Evolutionary conservation across 2,329 filamentous ascomycete species (phyloP).

Genomic region (Diplodia intermedia): DNA sequence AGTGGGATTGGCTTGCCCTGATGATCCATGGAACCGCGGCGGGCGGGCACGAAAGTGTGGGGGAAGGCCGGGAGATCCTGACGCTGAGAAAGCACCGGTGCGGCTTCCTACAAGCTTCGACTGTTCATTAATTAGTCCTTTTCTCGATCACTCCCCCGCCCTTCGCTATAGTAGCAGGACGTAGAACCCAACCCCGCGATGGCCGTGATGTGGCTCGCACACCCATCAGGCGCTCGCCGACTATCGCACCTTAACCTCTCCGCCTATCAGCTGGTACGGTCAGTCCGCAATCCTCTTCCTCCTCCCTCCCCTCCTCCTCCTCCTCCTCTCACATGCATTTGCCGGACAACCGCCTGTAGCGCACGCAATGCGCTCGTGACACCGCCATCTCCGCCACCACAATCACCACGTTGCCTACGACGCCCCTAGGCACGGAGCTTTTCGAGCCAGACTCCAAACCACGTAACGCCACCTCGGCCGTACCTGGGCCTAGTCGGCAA

Average conservation of each 20-base stretch:
- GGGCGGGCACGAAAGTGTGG: neutral
- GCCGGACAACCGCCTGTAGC: neutral
- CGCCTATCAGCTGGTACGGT: neutral
- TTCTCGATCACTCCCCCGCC: too few relatives aligned
- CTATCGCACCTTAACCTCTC: too few relatives aligned
- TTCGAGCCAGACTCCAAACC: neutral
- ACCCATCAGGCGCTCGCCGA: too few relatives aligned
- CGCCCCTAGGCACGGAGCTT: neutral
- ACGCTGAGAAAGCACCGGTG: neutral
- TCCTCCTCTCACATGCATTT: neutral
- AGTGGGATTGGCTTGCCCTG: neutral
- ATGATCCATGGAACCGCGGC: neutral
- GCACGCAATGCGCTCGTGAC: neutral
- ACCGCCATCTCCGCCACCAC: neutral
- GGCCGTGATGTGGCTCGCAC: too few relatives aligned
- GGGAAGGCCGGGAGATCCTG: neutral
- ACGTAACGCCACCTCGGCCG: neutral
- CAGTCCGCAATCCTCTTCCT: neutral
- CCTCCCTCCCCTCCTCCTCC: neutral
- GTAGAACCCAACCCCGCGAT: too few relatives aligned
- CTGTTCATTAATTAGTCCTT: neutral
- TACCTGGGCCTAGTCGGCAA: conserved; percentile 3
- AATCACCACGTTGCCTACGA: neutral
- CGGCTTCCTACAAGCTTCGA: neutral
- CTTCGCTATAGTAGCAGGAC: too few relatives aligned